Percentiles rank a stretch among this genome's conserved stretches.
Evolutionary conservation across 2,329 filamentous ascomycete genomes (phyloP).

Genomic region (Fusarium azukiicola): DNA sequence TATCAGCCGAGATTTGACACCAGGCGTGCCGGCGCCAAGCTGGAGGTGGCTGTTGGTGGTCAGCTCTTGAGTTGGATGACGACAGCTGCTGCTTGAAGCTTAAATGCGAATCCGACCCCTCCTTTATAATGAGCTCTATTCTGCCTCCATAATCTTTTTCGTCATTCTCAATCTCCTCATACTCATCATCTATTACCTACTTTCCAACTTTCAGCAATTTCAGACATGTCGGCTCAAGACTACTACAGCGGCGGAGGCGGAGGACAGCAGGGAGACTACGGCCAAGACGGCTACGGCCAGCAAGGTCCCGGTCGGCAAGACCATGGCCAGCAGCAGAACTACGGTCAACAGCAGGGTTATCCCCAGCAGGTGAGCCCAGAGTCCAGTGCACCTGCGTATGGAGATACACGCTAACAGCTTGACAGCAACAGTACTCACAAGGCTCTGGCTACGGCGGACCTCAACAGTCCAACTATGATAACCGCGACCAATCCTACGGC

Average conservation of each 20-base stretch:
- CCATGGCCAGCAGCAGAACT: slow-evolving; percentile 39
- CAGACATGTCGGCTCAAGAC: slow-evolving; percentile 51
- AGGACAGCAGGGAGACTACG: slow-evolving; percentile 34
- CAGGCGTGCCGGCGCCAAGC: slow-evolving; percentile 27
- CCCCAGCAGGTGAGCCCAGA: slow-evolving; percentile 38
- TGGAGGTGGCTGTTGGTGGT: slow-evolving; percentile 13
- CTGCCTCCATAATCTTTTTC: neutral
- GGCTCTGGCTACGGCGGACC: slow-evolving; percentile 39
- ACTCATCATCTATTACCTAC: neutral
- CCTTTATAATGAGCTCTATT: neutral
- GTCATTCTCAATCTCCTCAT: neutral
- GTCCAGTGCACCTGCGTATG: too few relatives aligned
- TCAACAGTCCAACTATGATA: slow-evolving; percentile 45
- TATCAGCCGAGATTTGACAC: slow-evolving; percentile 43
- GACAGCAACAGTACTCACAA: slow-evolving; percentile 46
- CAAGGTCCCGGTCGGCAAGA: slow-evolving; percentile 34
- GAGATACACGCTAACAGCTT: neutral
- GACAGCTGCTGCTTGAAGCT: slow-evolving; percentile 23
- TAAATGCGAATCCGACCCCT: slow-evolving; percentile 40
- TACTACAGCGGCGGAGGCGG: slow-evolving; percentile 48
- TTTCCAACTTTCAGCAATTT: neutral
- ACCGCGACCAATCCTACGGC: slow-evolving; percentile 30
- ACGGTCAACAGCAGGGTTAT: slow-evolving; percentile 38
- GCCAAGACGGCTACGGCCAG: slow-evolving; percentile 40
- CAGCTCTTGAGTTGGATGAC: slow-evolving; percentile 34